Evolutionary conservation across 2,329 filamentous ascomycete genomes (phyloP), one percentile per base, ranked within the genome.

Genomic region (Hymenoscyphus infarciens): DNA sequence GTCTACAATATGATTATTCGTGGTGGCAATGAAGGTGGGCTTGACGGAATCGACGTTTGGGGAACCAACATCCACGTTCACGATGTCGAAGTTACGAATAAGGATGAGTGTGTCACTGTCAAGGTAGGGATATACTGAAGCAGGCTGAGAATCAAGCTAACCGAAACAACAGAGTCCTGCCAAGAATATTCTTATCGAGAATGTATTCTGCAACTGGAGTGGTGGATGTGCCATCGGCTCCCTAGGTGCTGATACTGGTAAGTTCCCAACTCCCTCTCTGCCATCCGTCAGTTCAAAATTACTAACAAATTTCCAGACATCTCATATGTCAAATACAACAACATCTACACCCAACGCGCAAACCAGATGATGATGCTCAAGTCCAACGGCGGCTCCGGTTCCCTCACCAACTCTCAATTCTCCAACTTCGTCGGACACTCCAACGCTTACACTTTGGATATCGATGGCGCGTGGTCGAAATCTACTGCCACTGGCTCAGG

Each of bases 331-430:
- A 72, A 75, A 25, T 87, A 86, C 75, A 76, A 77, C 69, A 84
- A 86, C 69, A 69, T 86, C 64, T 86, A 87, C 75, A 85, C 83
- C 38, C 80, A 78, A 74, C 76, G 78, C 11, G 81, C 80, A 13
- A 86, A 86, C 76, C 82, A 86, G 68, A 86, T 86, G 83, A 79
- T 82, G 74, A 81, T 84, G 81, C 81, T 87, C 75, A 87, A 87
- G 73, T 81, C 79, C 61, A 83, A 85, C 70, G 84, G 84, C 49
- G 84, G 84, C 49, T 77, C 72, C 62, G 84, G 84, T 22, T 77
- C 75, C 2, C 77, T 86, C 1, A 76, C 77, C 42, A 78, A 83
- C 65, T 75, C 78, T 16, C 67, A 78, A 1, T 77, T 87, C 38
- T 79, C 82, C 68, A 85, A 85, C 75, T 87, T 86, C 73, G 82